Evolutionary conservation across 2,329 filamentous ascomycete species (phyloP).

Genomic region (Penicillium decumbens): DNA sequence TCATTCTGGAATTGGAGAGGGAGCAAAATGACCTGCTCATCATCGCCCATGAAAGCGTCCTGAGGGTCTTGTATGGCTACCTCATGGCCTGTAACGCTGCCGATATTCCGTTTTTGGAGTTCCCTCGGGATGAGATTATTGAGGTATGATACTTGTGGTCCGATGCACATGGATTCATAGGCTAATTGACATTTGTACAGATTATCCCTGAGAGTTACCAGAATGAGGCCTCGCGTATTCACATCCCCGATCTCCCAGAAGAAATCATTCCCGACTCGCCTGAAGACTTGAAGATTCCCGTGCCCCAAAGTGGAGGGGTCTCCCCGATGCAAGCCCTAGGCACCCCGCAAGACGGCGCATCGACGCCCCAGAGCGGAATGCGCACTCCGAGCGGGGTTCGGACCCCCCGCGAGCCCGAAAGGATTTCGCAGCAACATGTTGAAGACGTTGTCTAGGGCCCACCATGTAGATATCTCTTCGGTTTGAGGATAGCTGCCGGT

Average conservation of each 20-base stretch:
- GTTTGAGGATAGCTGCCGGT: background rate
- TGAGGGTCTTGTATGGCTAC: conserved; percentile 94
- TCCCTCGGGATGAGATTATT: conserved; percentile 95
- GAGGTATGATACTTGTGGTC: conserved; percentile 52
- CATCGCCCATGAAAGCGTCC: conserved; percentile 95
- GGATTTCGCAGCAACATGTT: conserved; percentile 43
- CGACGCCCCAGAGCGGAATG: conserved; percentile 42
- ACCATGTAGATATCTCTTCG: background rate
- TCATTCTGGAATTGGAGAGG: conserved; percentile 93
- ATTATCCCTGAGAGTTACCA: conserved; percentile 97
- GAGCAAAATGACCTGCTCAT: conserved; percentile 98
- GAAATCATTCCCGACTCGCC: conserved; percentile 71
- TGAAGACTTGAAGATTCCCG: conserved; percentile 74
- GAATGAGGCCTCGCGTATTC: conserved; percentile 87
- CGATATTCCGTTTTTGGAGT: conserved; percentile 87
- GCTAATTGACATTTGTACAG: conserved; percentile 35
- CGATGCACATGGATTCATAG: background rate
- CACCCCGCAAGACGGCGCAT: conserved; percentile 38
- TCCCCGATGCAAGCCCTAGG: conserved; percentile 44
- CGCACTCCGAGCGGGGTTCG: conserved; percentile 27
- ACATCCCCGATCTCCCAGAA: conserved; percentile 65
- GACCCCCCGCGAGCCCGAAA: conserved; percentile 42
- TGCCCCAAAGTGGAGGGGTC: conserved; percentile 55
- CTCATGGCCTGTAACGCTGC: conserved; percentile 96
- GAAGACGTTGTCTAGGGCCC: conserved; percentile 40